Evolutionary conservation across 1,139 yeast genomes (phyloP).

Genomic region (Blastobotrys malaysiensis): DNA sequence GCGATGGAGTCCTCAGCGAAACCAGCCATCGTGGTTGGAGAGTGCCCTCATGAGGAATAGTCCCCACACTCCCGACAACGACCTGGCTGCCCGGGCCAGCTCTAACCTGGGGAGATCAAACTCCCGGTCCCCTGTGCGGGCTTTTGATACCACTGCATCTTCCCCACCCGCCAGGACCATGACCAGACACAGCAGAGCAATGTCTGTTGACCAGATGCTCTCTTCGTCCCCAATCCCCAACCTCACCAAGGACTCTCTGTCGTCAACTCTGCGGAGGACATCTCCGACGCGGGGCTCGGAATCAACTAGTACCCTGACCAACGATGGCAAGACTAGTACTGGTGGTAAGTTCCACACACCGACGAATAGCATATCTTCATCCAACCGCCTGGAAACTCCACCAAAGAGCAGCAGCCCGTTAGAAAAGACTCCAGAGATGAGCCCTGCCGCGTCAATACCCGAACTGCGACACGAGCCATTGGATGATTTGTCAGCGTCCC

Average conservation of each 20-base stretch:
- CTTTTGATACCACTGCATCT: not conserved
- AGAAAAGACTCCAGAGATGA: not conserved
- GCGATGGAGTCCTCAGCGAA: constrained; percentile 27
- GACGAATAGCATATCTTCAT: not conserved
- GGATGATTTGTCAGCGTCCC: not conserved
- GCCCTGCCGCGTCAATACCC: not conserved
- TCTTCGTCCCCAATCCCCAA: constrained; percentile 8
- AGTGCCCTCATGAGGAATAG: constrained; percentile 27
- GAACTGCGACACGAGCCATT: not conserved
- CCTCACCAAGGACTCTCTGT: not conserved
- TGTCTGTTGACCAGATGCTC: constrained; percentile 6
- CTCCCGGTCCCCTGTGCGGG: not conserved
- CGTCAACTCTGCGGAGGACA: not conserved
- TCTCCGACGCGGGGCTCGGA: not conserved
- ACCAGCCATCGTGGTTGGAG: constrained; percentile 30
- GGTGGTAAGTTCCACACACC: not conserved
- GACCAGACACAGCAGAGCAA: constrained; percentile 4
- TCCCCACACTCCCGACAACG: constrained; percentile 16
- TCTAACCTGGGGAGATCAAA: not conserved
- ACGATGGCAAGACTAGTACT: not conserved
- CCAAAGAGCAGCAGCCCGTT: not conserved
- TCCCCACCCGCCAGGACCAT: constrained; percentile 1
- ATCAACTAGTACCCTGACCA: not conserved
- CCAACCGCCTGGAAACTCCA: not conserved
- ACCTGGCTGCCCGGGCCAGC: constrained; percentile 2